phyloP scores from a whole-genome alignment of 306 rosid genomes.

The Hippophae rhamnoides region DNA sequence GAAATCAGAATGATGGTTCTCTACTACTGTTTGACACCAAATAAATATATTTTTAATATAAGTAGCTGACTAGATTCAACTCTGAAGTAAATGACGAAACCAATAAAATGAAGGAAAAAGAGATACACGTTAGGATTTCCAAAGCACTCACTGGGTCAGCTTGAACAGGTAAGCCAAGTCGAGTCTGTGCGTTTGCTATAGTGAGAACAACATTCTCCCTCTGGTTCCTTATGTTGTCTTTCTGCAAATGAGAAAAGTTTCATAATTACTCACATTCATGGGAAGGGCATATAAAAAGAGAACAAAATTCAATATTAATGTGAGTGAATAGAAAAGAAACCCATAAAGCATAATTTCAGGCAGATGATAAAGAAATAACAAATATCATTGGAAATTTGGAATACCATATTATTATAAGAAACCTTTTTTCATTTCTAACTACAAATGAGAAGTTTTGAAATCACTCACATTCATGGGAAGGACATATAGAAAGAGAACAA shows the following conservation, averaged over 20 bases:
- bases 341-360: neutral
- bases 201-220: constrained; percentile 80
- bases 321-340: neutral
- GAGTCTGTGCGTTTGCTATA: constrained; percentile 84
- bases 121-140: constrained; percentile 9
- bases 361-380: neutral
- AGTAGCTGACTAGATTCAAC: too few species aligned
- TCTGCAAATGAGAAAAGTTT: constrained; percentile 35
- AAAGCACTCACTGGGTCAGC: constrained; percentile 70
- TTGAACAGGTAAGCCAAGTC: constrained; percentile 48
- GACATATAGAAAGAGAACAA: neutral
- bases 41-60: too few species aligned
- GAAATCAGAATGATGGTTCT: neutral
- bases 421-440: constrained; percentile 35
- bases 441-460: constrained; percentile 18
- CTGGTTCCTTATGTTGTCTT: constrained; percentile 80
- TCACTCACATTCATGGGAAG: neutral
- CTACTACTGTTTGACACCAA: too few species aligned
- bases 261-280: neutral
- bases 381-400: too few species aligned
- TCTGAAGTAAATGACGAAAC: neutral
- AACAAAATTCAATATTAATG: neutral
- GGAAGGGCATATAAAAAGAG: neutral
- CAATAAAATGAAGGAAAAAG: neutral
- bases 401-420: too few species aligned